phyloP scores from a whole-genome alignment of 345 rosid genomes.

The Murraya paniculata region DNA sequence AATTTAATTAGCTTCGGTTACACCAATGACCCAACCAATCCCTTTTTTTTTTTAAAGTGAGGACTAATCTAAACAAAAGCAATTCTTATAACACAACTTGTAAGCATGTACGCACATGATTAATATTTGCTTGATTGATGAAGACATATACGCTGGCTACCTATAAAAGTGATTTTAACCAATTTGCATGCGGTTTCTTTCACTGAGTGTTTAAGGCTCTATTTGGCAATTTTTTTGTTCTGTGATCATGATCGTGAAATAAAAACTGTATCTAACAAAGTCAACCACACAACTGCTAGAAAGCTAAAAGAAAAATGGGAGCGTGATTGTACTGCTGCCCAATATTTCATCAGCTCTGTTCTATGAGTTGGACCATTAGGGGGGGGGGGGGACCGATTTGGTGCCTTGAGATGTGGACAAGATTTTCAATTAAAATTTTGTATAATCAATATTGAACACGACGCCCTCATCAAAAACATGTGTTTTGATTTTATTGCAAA shows the following conservation, averaged over 20 bases:
- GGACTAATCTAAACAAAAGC: not conserved
- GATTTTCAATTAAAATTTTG: not conserved
- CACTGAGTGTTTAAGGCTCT: too few species aligned
- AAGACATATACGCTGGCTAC: too few species aligned
- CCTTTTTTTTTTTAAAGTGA: not conserved
- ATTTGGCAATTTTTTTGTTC: too few species aligned
- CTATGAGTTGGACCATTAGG: conserved; percentile 1
- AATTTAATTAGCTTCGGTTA: not conserved
- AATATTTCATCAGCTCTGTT: not conserved
- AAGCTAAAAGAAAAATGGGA: too few species aligned
- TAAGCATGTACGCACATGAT: not conserved
- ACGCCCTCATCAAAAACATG: not conserved
- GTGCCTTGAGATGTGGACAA: not conserved
- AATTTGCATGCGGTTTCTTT: too few species aligned
- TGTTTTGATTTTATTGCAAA: not conserved
- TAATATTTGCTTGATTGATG: too few species aligned
- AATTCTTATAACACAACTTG: not conserved
- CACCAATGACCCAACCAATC: not conserved
- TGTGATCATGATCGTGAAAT: too few species aligned
- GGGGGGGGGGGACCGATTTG: conserved; percentile 4
- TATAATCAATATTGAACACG: not conserved
- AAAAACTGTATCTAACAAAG: too few species aligned
- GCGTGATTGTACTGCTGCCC: not conserved
- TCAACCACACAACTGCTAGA: too few species aligned
- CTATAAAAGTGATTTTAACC: too few species aligned